Base-by-base conservation (phyloP, 768 basidiomycete species). In the Kwoniella bestiolae region DNA sequence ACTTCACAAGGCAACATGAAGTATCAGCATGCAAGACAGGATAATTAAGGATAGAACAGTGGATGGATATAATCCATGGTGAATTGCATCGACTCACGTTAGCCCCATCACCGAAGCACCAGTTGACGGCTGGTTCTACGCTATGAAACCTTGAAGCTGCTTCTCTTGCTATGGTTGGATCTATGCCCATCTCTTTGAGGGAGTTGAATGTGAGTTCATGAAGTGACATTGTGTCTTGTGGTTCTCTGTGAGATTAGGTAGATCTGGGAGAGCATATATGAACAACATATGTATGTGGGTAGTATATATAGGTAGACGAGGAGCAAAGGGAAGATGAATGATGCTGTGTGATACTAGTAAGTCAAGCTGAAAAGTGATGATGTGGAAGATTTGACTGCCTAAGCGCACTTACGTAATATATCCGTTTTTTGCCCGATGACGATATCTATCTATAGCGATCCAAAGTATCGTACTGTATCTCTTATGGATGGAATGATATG, bases 121-220 rank as follows among this genome's bases (percentile, higher is more conserved):
- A 77, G 49, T 77, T 69, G 38, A 70, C 69, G 29, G 75, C 75
- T 16, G 75, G 67, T 31, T 70, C 73, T 0, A 69, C 62, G 12
- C 41, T 68, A 31, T 55, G 53, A 52, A 59, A 77, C 18, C 75
- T 60, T 38, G 41, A 56, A 2, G 75, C 71, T 14, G 75, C 75
- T 53, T 70, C 75, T 25, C 71, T 47, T 0, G 75, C 75, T 18
- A 74, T 63, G 6, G 59, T 51, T 1, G 66, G 49, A n/a, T 73
- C 75, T 14, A 74, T 74, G 23, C 75, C 75, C 65, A 77, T 72
- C 14, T 68, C 71, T 46, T 67, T 65, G 26, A 77, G 62, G 2
- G 60, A 47, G 8, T 60, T 47, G 56, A 69, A 74, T 12, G 65
- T 67, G 8, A 41, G n/a, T 7, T 71, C 61, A 29, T 66, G 38